Percentiles rank a stretch among this genome's conserved stretches.
Evolutionary conservation across 163 green algal genomes (phyloP).

Genomic region (Chloromonas sp.): DNA sequence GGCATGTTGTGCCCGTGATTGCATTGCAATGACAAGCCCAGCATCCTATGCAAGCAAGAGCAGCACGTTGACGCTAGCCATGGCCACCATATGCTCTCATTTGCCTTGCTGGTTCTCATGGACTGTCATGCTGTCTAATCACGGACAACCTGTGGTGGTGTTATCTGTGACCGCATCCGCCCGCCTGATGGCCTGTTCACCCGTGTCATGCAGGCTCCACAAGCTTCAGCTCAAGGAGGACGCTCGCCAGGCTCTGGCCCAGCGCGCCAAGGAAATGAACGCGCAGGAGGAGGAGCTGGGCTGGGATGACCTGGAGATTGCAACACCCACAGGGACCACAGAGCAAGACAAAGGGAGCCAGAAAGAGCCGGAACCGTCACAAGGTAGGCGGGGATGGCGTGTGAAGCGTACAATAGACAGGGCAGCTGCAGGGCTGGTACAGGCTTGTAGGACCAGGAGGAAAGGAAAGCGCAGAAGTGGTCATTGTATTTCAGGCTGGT

Average conservation of each 20-base stretch:
- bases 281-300: constrained; percentile 30
- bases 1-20: background rate
- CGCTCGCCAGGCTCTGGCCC: constrained; percentile 42
- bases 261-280: constrained; percentile 29
- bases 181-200: background rate
- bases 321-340: background rate
- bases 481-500: too few relatives aligned
- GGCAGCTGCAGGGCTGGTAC: background rate
- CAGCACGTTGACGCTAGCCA: background rate
- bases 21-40: background rate
- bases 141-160: too few relatives aligned
- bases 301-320: constrained; percentile 34
- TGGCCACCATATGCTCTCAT: background rate
- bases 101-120: background rate
- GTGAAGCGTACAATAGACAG: background rate
- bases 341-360: too few relatives aligned
- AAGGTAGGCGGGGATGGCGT: too few relatives aligned
- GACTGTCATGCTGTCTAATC: too few relatives aligned
- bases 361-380: too few relatives aligned
- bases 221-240: constrained; percentile 54
- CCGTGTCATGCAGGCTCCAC: constrained; percentile 32
- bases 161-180: background rate
- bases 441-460: background rate
- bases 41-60: background rate
- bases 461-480: background rate